Evolutionary conservation across 163 green algal genomes (phyloP).

Genomic region (Chloromonas sp.): DNA sequence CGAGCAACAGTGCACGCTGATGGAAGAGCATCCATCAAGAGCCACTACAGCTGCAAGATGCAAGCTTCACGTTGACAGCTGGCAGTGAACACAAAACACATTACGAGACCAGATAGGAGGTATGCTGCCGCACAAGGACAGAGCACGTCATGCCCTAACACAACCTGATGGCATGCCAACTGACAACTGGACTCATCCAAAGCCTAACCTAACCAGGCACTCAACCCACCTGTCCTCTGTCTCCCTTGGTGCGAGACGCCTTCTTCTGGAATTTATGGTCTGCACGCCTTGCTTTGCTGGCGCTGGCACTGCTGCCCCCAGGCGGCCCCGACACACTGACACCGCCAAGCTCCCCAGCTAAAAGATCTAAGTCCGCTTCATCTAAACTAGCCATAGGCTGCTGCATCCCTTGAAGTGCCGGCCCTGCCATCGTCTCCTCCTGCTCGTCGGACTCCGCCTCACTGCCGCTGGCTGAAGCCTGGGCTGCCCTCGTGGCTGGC

Average conservation of each 20-base stretch:
- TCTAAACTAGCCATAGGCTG: constrained; percentile 18
- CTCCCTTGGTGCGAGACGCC: constrained; percentile 53
- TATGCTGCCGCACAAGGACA: too few relatives aligned
- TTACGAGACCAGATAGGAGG: too few relatives aligned
- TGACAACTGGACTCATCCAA: too few relatives aligned
- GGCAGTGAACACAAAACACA: too few relatives aligned
- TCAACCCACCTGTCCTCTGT: constrained; percentile 25
- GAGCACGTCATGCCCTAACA: too few relatives aligned
- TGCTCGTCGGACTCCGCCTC: not conserved
- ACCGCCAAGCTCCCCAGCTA: constrained; percentile 25
- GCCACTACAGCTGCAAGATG: too few relatives aligned
- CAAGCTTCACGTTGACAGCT: too few relatives aligned
- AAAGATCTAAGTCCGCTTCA: constrained; percentile 54
- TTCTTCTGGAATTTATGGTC: constrained; percentile 89
- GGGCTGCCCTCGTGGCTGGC: not conserved
- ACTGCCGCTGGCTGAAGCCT: not conserved
- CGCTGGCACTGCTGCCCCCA: not conserved
- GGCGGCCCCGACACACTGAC: not conserved
- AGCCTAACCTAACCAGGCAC: not conserved
- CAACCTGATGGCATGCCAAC: too few relatives aligned
- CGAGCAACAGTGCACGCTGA: too few relatives aligned
- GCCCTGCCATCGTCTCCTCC: not conserved
- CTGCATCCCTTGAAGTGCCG: not conserved
- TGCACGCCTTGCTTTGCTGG: constrained; percentile 37
- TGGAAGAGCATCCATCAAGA: too few relatives aligned